These are phyloP conservation scores for Pichia cactophila DNA, from an alignment of 1,139 yeast genomes.

Conservation along the genomic window DNA sequence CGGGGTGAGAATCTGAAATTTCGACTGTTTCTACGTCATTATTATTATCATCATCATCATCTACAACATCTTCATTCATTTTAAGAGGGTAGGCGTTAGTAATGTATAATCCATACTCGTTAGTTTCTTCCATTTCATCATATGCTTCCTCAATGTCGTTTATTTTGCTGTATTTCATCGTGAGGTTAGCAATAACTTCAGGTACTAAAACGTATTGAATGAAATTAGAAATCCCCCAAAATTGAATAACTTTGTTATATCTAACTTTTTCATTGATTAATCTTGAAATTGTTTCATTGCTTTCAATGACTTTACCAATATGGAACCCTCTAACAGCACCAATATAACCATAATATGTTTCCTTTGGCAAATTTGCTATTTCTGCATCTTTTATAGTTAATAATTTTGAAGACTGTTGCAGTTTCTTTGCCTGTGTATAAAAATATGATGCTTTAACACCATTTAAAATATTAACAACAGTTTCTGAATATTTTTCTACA, in stretches of 20 bases:
- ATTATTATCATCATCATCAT: background rate
- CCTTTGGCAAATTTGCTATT: conserved; percentile 40
- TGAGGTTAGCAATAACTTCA: conserved; percentile 48
- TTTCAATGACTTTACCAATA: conserved; percentile 32
- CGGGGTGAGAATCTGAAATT: background rate
- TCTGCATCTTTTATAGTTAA: conserved; percentile 43
- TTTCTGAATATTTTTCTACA: conserved; percentile 28
- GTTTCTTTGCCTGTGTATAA: conserved; percentile 41
- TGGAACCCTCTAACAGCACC: conserved; percentile 50
- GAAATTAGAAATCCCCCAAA: conserved; percentile 57
- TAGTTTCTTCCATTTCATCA: conserved; percentile 37
- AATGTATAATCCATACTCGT: conserved; percentile 43
- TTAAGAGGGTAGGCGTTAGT: conserved; percentile 3
- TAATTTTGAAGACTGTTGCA: conserved; percentile 32
- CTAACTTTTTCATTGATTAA: conserved; percentile 29
- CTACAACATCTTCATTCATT: background rate
- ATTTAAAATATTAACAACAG: conserved; percentile 37
- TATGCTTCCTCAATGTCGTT: conserved; percentile 37
- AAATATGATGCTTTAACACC: conserved; percentile 41
- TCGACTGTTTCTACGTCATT: background rate
- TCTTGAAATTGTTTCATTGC: conserved; percentile 27
- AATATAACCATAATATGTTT: conserved; percentile 48
- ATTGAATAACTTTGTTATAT: conserved; percentile 39
- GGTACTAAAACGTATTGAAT: conserved; percentile 55
- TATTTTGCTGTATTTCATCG: conserved; percentile 39